Percentiles rank a stretch among this genome's conserved stretches.
Conservation (phyloP, 441 rosid genomes). For the Codiaeum variegatum region DNA sequence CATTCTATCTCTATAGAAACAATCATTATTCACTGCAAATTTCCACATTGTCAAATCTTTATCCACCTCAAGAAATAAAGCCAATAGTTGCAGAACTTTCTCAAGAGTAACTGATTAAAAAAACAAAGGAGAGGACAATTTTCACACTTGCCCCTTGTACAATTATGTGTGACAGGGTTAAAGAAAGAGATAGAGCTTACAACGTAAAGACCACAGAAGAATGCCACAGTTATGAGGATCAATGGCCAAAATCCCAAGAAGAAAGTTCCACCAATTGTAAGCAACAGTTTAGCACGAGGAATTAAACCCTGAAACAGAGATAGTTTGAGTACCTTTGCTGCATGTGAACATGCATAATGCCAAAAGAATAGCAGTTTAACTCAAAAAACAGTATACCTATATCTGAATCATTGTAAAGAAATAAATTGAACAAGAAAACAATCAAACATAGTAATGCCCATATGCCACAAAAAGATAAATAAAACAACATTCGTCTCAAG, state of each 20-base stretch:
- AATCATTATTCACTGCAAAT: not conserved
- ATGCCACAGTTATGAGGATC: constrained; percentile 63
- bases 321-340: not conserved
- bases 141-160: not conserved
- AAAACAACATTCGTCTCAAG: too few species aligned
- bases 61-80: not conserved
- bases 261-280: constrained; percentile 87
- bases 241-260: constrained; percentile 85
- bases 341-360: not conserved
- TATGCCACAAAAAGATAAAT: not conserved
- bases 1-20: not conserved
- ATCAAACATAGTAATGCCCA: not conserved
- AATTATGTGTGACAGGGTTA: not conserved
- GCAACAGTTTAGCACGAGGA: constrained; percentile 82
- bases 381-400: not conserved
- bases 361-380: not conserved
- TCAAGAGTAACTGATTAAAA: not conserved
- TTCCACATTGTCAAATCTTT: not conserved
- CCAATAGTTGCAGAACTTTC: not conserved
- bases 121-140: not conserved
- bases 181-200: constrained; percentile 43
- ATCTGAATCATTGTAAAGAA: not conserved
- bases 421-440: not conserved
- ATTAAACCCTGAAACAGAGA: constrained; percentile 71
- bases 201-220: constrained; percentile 67